Evolutionary conservation across 2,329 filamentous ascomycete genomes (phyloP), one percentile per base, ranked within the genome.

Genomic region (Xylaria sp.): DNA sequence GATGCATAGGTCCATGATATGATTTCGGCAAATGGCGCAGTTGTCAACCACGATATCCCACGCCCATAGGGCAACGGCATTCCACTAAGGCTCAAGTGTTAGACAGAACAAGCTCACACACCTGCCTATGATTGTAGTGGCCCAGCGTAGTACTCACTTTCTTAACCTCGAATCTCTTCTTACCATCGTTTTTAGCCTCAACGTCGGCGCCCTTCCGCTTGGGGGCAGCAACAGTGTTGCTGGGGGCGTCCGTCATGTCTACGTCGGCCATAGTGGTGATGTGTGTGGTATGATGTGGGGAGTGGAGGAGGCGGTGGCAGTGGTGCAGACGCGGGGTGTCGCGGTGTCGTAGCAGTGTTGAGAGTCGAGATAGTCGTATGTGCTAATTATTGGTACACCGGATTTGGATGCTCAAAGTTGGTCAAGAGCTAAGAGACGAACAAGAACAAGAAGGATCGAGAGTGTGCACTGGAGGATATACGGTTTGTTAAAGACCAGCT

Each of bases 11-110:
- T 99, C 96, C 96, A 99, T 99, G 82, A 99, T 99, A 81, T 99
- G 96, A 81, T 99, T 99, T 79, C 96, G 89, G 86, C 96, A 99
- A 79, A 99, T 99, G 76, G 96, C 96, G 80, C 96, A 99, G 87
- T 99, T 99, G 83, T 99, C 96, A 69, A 99, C 96, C 36, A 98
- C 94, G 68, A 99, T 99, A 79, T 99, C 96, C 96, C 96, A 99
- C 0, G 96, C 96, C 96, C 96, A 99, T 1, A 99, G 87, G 48
- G 96, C 94, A 60, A 99, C 96, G 0, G 96, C 96, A 77, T 98
- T 98, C 96, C 96, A 99, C 95, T 98, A 77, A 51, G 2, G 39
- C 12, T 45, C 6, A 7, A 21, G 60, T 58, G 62, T 75, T 62
- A 75, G 72, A 48, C 58, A n/a, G 42, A 50, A n/a, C 14, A 12